Conservation (phyloP, 805 yeast genomes). For the Nakazawaea pomicola region DNA sequence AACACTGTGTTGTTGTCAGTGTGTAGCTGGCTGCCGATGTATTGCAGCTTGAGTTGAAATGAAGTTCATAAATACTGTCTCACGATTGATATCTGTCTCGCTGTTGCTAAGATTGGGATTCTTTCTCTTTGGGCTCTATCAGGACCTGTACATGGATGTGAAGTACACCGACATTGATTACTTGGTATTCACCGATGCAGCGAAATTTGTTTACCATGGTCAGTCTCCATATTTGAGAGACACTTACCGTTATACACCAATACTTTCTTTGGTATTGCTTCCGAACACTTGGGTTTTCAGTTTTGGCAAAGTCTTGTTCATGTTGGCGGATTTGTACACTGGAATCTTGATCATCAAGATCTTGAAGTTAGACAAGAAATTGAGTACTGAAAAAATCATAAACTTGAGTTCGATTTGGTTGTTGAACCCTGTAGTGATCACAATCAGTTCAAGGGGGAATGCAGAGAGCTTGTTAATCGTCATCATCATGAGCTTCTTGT, state of each 20-base stretch:
- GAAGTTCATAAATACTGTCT: background rate
- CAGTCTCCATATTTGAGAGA: constrained; percentile 76
- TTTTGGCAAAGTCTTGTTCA: constrained; percentile 78
- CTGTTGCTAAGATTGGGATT: constrained; percentile 50
- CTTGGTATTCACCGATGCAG: constrained; percentile 90
- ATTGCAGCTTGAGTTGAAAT: no score
- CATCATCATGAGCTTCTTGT: constrained; percentile 57
- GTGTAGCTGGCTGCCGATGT: no score
- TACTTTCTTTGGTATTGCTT: constrained; percentile 74
- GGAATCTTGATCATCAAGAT: constrained; percentile 55
- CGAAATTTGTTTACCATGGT: constrained; percentile 54
- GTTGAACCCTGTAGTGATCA: constrained; percentile 90
- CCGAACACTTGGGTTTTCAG: constrained; percentile 58
- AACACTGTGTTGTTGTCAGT: no score
- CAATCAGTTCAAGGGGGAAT: constrained; percentile 90
- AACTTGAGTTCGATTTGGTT: constrained; percentile 68
- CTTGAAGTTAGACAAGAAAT: constrained; percentile 22
- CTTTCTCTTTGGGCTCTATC: constrained; percentile 77
- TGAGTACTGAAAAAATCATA: constrained; percentile 27
- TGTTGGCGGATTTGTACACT: constrained; percentile 73
- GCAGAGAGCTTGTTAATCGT: constrained; percentile 87
- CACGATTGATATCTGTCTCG: constrained; percentile 13
- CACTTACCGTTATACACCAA: constrained; percentile 91
- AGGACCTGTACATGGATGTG: constrained; percentile 73
- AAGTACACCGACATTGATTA: constrained; percentile 95